Evolutionary conservation across 805 yeast species (phyloP), one percentile per base, ranked within the genome.

Genomic region (Starmerella sirachaensis): DNA sequence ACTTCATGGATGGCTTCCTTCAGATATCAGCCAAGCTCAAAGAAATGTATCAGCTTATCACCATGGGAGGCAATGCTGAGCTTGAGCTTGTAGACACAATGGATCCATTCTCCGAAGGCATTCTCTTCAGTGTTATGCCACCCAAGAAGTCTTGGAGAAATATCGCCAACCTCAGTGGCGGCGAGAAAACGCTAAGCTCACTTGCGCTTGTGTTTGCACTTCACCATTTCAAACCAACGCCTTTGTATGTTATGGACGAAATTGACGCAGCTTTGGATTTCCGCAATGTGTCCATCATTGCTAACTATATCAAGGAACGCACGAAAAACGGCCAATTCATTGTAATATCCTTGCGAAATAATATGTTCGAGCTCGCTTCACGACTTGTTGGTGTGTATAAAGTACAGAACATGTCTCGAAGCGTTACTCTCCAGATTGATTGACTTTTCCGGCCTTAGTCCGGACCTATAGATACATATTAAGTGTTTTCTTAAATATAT

Each of bases 61-160:
- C 98, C 1, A 85, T 88, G 93, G 98, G 98, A 19, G 99, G 99
- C 23, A 91, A 88, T 63, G 99, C 99, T 0, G 98, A 91, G 57
- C 66, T 91, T 24, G 99, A 91, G 57, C 68, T 88, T 31, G 96
- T 85, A 14, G 98, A 91, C 55, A 79, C 93, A 43, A 69, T 88
- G 55, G 97, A 91, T 60, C 98, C 98, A n/a, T 91, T 91, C 53
- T 76, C 94, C 1, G 98, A 91, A 61, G 99, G 99, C 22, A 86
- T 91, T 26, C 63, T 86, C 29, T 91, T 91, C 59, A 81, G 94
- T 58, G 98, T 91, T 5, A 91, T 91, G 98, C 99, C 99, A 2
- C 99, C 99, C 0, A 88, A 85, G 62, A 91, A 91, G 58, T 78
- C 93, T 26, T 91, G 99, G 99, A 80, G 81, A 55, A 91, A 91